phyloP scores from a whole-genome alignment of 78 protist species.

The Abeoforma whisleri region DNA sequence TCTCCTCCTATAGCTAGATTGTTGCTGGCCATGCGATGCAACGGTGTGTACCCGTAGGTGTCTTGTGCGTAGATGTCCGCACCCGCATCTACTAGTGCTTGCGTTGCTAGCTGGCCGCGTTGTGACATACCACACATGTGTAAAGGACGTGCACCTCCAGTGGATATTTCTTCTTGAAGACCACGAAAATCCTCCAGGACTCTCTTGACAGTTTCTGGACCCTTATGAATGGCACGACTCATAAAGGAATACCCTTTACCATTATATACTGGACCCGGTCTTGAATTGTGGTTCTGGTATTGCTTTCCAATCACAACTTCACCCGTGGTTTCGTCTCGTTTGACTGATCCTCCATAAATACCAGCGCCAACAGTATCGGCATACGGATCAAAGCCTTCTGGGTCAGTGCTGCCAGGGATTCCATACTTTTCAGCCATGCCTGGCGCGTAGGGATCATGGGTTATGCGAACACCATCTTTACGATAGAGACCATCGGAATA shows the following conservation, averaged over 20 bases:
- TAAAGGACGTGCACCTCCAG: conserved; percentile 4
- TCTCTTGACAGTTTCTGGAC: not conserved
- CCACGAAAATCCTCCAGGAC: not conserved
- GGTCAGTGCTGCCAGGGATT: not conserved
- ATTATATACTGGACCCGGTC: not conserved
- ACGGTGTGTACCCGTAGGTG: conserved; percentile 7
- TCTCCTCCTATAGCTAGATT: not conserved
- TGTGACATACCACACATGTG: conserved; percentile 3
- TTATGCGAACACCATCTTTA: too few relatives aligned
- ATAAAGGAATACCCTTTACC: not conserved
- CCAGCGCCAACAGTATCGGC: conserved; percentile 5
- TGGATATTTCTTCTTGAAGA: not conserved
- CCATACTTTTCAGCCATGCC: too few relatives aligned
- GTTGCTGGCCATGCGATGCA: conserved; percentile 4
- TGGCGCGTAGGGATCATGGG: too few relatives aligned
- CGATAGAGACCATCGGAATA: too few relatives aligned
- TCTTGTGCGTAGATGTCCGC: not conserved
- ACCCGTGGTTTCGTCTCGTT: not conserved
- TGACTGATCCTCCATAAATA: not conserved
- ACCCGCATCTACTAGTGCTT: not conserved
- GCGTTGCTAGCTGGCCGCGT: not conserved
- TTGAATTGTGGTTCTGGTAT: not conserved
- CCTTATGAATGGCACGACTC: not conserved
- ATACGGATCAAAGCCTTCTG: not conserved
- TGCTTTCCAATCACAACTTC: not conserved